These are phyloP conservation scores for Neurospora sp. DNA, from an alignment of 495 filamentous ascomycete genomes.

Conservation along the genomic window DNA sequence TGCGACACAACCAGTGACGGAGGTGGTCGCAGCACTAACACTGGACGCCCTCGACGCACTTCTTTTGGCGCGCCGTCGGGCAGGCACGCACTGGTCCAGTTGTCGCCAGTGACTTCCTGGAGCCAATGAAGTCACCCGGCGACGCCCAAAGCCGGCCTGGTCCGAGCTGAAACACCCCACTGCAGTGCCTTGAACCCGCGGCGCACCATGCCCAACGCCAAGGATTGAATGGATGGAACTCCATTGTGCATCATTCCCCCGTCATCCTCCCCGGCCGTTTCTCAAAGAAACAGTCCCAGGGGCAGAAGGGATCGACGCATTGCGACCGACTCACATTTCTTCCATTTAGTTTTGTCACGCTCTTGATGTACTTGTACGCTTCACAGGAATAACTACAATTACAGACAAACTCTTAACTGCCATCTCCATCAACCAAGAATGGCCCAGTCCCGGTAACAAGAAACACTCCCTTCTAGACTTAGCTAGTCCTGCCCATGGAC, in stretches of 20 bases:
- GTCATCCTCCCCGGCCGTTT: neutral
- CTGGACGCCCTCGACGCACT: neutral
- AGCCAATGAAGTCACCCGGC: neutral
- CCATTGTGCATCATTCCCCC: neutral
- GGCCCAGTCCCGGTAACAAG: neutral
- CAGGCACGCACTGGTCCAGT: slow-evolving; percentile 13
- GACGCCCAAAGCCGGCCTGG: neutral
- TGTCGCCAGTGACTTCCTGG: neutral
- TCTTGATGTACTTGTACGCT: neutral
- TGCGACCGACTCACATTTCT: neutral
- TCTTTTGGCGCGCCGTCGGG: slow-evolving; percentile 1
- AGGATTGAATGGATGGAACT: neutral
- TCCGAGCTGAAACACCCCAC: neutral
- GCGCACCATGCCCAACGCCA: neutral
- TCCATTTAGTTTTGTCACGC: neutral
- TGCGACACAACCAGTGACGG: slow-evolving; percentile 4
- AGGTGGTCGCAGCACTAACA: neutral
- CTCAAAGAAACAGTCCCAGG: neutral
- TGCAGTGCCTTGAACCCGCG: neutral
- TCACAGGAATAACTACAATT: neutral
- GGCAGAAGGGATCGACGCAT: neutral
- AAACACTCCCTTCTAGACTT: neutral
- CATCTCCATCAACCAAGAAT: neutral
- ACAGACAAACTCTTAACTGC: neutral
- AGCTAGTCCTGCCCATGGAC: neutral